These are phyloP conservation scores for Primulina huaijiensis DNA, from an alignment of 257 asterid genomes.

Conservation along the genomic window DNA sequence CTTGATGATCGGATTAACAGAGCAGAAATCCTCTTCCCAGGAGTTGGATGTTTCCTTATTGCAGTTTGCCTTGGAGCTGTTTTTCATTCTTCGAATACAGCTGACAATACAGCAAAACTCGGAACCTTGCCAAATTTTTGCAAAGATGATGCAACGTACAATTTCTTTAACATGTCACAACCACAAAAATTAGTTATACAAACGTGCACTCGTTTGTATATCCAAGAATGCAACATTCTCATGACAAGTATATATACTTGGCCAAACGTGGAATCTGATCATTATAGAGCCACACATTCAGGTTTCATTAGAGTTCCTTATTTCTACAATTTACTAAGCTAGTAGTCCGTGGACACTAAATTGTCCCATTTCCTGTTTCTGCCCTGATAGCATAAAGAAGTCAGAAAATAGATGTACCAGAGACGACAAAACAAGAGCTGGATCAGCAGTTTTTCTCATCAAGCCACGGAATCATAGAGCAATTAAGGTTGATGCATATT, in stretches of 20 bases:
- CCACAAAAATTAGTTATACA: neutral
- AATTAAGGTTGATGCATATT: slow-evolving; percentile 36
- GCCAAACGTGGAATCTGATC: slow-evolving; percentile 15
- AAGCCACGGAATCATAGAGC: slow-evolving; percentile 44
- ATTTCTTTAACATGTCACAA: neutral
- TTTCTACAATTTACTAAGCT: neutral
- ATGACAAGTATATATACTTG: slow-evolving; percentile 17
- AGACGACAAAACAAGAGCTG: slow-evolving; percentile 31
- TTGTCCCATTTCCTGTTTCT: neutral
- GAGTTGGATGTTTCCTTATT: slow-evolving; percentile 52
- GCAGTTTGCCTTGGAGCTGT: slow-evolving; percentile 49
- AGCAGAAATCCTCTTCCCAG: slow-evolving; percentile 52
- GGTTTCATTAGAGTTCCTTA: slow-evolving; percentile 24
- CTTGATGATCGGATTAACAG: slow-evolving; percentile 41
- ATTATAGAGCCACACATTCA: slow-evolving; percentile 14
- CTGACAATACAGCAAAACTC: slow-evolving; percentile 46
- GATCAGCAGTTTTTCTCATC: slow-evolving; percentile 41
- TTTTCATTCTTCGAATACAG: slow-evolving; percentile 43
- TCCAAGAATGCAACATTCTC: neutral
- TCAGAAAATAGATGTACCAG: slow-evolving; percentile 26
- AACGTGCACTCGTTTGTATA: neutral
- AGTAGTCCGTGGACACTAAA: neutral
- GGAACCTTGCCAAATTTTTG: slow-evolving; percentile 5
- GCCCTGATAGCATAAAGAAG: slow-evolving; percentile 24
- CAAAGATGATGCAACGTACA: slow-evolving; percentile 20